Base-by-base conservation (phyloP, 2,329 filamentous ascomycete genomes). In the Aspergillus pseudoglaucus region DNA sequence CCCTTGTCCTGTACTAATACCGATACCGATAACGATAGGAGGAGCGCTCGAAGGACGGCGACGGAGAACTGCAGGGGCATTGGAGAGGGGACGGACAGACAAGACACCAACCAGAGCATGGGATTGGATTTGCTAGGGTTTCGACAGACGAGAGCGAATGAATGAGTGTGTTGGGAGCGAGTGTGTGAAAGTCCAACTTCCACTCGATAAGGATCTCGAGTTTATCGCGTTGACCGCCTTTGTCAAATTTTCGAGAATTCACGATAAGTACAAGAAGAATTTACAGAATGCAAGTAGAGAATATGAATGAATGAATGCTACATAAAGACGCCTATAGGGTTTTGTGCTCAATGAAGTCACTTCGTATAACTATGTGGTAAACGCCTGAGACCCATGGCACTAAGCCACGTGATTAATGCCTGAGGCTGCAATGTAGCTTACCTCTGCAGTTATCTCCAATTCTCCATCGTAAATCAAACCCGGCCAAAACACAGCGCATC, bases 61-160 rank as follows among this genome's bases (percentile, higher is more conserved):
- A 8, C 3, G 25, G 25, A 30, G 33, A 44, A 44, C 48, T 41
- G 53, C 45, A 32, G 42, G 51, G 35, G 49, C 54, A 59, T 59
- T 47, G 46, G 51, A 50, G 45, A 47, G 38, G 39, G 12, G 45
- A 18, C 20, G 33, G 30, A 41, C 15, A 33, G 50, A 48, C 9
- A n/a, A 5, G 8, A 12, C 33, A 35, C 33, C 33, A 35, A 35
- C 33, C n/a, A 9, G 33, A n/a, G 33, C 33, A 35, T 35, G 25
- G 30, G 14, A 5, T 9, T 15, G 18, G 41, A n/a, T 23, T 14
- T 3, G 23, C 12, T 22, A 42, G 38, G 38, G 18, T 41, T 17
- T 23, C 17, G 18, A 35, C n/a, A 35, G 18, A 35, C 14, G 15
- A 35, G 14, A 35, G 14, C 15, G 33, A 35, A 35, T n/a, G 33